Evolutionary conservation across 2,329 filamentous ascomycete genomes (phyloP).

Genomic region (Salinomyces thailandicus): DNA sequence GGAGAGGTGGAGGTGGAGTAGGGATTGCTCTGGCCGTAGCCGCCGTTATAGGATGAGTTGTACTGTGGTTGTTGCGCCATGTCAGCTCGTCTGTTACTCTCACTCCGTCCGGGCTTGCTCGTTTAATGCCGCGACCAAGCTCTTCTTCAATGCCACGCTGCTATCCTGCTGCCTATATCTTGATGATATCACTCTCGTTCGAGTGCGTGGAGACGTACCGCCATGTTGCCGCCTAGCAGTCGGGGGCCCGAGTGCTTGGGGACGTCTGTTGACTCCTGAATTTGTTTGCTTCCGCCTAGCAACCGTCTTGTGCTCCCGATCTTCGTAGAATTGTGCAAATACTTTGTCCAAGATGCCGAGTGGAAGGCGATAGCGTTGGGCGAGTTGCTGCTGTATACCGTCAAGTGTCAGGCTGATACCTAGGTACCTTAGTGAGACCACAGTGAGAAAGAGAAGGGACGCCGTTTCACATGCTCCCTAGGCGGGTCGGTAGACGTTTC

Average conservation of each 20-base stretch:
- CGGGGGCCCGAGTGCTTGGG: neutral
- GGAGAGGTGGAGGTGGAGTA: slow-evolving; percentile 28
- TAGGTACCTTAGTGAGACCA: too few species aligned
- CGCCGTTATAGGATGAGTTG: slow-evolving; percentile 30
- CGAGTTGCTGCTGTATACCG: too few species aligned
- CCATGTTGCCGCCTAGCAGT: slow-evolving; percentile 3
- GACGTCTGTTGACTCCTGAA: slow-evolving; percentile 1
- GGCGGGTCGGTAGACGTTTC: too few species aligned
- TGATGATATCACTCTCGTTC: neutral
- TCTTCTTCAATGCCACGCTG: slow-evolving; percentile 1
- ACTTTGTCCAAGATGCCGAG: too few species aligned
- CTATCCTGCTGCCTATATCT: slow-evolving; percentile 5
- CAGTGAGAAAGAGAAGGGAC: too few species aligned
- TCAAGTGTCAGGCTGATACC: too few species aligned
- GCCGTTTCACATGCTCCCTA: too few species aligned
- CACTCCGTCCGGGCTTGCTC: neutral
- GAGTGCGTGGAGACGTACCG: slow-evolving; percentile 4
- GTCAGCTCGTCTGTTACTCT: too few species aligned
- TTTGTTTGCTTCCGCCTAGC: neutral
- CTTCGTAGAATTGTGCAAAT: neutral
- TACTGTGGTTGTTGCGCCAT: slow-evolving; percentile 13
- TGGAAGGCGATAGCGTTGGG: too few species aligned
- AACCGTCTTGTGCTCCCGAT: neutral
- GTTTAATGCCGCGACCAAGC: neutral
- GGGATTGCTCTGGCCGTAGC: slow-evolving; percentile 47